Base-by-base conservation (phyloP, 352 stramenopile genomes). In the Pythium vanterpoolii region DNA sequence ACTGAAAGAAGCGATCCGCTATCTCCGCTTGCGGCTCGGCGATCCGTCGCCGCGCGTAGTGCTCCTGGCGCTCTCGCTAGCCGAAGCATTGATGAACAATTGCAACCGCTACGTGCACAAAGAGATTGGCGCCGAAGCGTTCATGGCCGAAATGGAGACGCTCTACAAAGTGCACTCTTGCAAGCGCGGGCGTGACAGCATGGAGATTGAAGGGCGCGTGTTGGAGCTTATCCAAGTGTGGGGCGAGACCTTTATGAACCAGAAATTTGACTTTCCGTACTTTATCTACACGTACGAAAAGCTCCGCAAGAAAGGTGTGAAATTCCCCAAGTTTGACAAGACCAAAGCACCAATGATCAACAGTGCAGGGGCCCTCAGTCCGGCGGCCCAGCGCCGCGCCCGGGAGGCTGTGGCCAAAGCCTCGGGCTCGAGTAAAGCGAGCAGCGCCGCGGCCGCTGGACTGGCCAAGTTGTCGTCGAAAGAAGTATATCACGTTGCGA, bases 241-340 rank as follows among this genome's bases (percentile, higher is more conserved):
- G 83, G 83, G 83, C 19, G 83, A 93, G 52, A 80, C 83, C n/a
- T 93, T 93, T 53, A 68, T 93, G 24, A 82, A 83, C 11, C 55
- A 72, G 38, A 58, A 90, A 69, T 72, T 86, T 53, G 71, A 89
- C 26, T 89, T 82, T 44, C 81, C 83, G n/a, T 67, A 85, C 47
- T 89, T 93, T 68, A 83, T 89, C 48, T 77, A 90, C 44, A 88
- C 78, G 68, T 93, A 93, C 65, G 76, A 93, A 66, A 89, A 89
- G 46, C 87, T 93, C 68, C 74, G 83, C 54, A 89, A 87, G 62
- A 82, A 88, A 48, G 83, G 83, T 27, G 72, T 91, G 48, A 72
- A 74, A 48, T 93, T 93, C 63, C 81, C 79, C 16, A 82, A 87
- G 59, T 90, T 89, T 63, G 78, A 93, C 62, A 77, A 88, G 45